Evolutionary conservation across 495 filamentous ascomycete species (phyloP), one percentile per base, ranked within the genome.

Genomic region (Trichoderma virens): DNA sequence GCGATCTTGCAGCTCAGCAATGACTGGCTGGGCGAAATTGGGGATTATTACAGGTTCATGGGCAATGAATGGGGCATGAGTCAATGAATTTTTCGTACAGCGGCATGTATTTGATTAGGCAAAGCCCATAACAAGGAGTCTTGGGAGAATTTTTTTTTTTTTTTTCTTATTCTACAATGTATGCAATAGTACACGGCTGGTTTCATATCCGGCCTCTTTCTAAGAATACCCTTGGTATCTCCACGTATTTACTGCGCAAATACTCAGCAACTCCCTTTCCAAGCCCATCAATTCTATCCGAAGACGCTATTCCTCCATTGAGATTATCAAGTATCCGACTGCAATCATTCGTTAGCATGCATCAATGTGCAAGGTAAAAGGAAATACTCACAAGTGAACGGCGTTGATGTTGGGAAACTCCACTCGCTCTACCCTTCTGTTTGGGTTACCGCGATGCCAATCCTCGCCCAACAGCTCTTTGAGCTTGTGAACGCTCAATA

Each of bases 251-350:
- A 38, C 75, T 72, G 43, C 83, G 69, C 65, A 86, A 62, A 66
- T 73, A 85, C 69, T 85, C 82, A 28, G 80, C 82, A n/a, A 85
- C 75, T 65, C 83, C 83, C 72, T 85, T 85, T 3, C 80, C 82
- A 63, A 85, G 67, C 59, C 81, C 77, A 62, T 85, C 82, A 39
- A 80, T 76, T 0, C 75, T 79, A 18, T 75, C 77, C 0, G 76
- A 81, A 35, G 75, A 76, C 16, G 72, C 76, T 0, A 82, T 80
- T 3, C 82, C 83, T 6, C 83, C 74, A 56, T 84, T 82, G n/a
- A 86, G 68, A 35, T 81, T 67, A 64, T 84, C 80, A 56, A 59
- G 23, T 14, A 64, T 34, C 14, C 43, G 62, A 16, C 38, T 41
- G 3, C 11, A 9, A 18, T 18, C 11, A 41, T 41, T 4, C 18